Evolutionary conservation across 176 grass and related monocot genomes (phyloP).

Genomic region (Carex myosuroides): DNA sequence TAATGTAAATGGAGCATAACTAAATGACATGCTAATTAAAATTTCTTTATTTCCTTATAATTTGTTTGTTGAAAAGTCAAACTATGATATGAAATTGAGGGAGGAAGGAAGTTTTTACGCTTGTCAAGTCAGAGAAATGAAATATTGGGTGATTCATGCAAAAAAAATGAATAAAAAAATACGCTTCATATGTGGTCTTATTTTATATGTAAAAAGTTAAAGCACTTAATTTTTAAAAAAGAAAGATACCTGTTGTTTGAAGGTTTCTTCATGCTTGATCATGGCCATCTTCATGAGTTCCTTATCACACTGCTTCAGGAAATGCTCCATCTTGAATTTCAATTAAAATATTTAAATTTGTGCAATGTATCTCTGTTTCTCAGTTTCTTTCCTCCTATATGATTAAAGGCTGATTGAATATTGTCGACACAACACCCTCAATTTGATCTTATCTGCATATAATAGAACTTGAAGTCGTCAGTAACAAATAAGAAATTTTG

Average conservation of each 20-base stretch:
- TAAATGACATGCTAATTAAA: not conserved
- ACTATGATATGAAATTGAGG: not conserved
- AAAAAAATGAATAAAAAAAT: not conserved
- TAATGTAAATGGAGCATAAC: not conserved
- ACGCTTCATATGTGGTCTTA: not conserved
- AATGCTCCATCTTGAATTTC: constrained; percentile 39
- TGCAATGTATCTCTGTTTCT: not conserved
- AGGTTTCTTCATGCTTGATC: constrained; percentile 67
- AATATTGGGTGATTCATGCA: not conserved
- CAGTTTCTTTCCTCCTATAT: not conserved
- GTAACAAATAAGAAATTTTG: not conserved
- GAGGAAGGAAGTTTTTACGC: not conserved
- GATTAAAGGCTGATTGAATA: not conserved
- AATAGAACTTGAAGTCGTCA: not conserved
- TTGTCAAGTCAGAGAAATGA: not conserved
- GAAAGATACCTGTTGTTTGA: constrained; percentile 51
- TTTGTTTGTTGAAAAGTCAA: not conserved
- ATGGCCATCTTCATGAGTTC: constrained; percentile 67
- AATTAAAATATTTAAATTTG: constrained; percentile 1
- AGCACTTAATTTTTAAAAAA: not conserved
- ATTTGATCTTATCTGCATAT: not conserved
- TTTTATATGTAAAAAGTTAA: not conserved
- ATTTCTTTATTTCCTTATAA: not conserved
- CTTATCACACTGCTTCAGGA: constrained; percentile 46
- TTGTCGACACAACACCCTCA: not conserved